These are phyloP conservation scores for Parastagonospora avenae DNA, from an alignment of 2,329 filamentous ascomycete genomes.

Conservation along the genomic window DNA sequence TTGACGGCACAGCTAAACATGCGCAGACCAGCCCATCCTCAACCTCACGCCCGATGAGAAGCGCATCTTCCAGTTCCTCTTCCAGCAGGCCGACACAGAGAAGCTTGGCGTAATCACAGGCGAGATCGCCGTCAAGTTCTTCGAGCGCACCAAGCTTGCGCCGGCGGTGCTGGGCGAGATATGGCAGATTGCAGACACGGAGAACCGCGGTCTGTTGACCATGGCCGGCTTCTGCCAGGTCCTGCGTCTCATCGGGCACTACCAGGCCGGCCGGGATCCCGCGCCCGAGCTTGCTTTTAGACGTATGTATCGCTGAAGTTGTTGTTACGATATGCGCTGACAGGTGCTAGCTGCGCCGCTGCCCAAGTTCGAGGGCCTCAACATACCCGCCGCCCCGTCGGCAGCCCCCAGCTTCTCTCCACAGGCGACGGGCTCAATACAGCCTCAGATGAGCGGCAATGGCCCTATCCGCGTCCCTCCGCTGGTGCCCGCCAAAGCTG, in stretches of 20 bases:
- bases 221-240: conserved; percentile 93
- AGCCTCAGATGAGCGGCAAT: conserved; percentile 48
- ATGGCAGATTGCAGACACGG: conserved; percentile 97
- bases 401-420: conserved; percentile 54
- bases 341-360: conserved; percentile 70
- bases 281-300: conserved; percentile 81
- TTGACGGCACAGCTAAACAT: conserved; percentile 21
- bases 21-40: conserved; percentile 61
- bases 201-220: conserved; percentile 93
- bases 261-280: conserved; percentile 84
- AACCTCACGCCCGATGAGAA: conserved; percentile 93
- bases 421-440: conserved; percentile 41
- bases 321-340: conserved; percentile 19
- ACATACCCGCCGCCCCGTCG: conserved; percentile 54
- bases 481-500: conserved; percentile 83
- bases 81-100: conserved; percentile 90
- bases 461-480: conserved; percentile 85
- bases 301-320: conserved; percentile 53
- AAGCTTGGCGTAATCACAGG: conserved; percentile 92
- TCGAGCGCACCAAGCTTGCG: conserved; percentile 90
- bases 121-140: conserved; percentile 95
- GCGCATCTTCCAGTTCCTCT: conserved; percentile 89
- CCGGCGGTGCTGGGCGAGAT: conserved; percentile 90
- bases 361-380: conserved; percentile 86
- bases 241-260: conserved; percentile 91